A percentile compares a stretch with the other conserved stretches of the same genome.
Conservation (phyloP, 2,329 filamentous ascomycete genomes). For the Beauveria rudraprayagi region DNA sequence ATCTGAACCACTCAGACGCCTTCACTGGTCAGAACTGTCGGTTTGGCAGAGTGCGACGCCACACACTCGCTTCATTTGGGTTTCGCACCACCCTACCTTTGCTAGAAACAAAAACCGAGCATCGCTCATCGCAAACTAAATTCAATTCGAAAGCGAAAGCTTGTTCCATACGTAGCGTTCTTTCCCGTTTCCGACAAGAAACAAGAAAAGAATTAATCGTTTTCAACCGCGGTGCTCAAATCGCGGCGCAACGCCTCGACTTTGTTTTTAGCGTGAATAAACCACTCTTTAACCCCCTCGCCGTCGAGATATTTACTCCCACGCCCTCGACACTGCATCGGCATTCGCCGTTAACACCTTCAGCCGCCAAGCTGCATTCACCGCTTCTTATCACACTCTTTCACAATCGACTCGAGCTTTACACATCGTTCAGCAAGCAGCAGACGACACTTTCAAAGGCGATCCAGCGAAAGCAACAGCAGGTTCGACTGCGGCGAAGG, state of each 20-base stretch:
- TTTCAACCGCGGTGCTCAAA: not conserved
- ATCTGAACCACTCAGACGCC: constrained; percentile 44
- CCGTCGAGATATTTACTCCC: not conserved
- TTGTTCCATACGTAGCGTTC: constrained; percentile 3
- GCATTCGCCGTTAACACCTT: constrained; percentile 1
- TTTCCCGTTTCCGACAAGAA: not conserved
- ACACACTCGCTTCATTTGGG: constrained; percentile 13
- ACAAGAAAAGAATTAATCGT: constrained; percentile 1
- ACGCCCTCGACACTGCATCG: not conserved
- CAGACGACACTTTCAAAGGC: constrained; percentile 14
- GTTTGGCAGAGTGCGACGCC: constrained; percentile 21
- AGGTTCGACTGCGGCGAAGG: constrained; percentile 26
- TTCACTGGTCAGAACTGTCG: constrained; percentile 49
- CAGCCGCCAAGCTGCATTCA: constrained; percentile 61
- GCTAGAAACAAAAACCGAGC: not conserved
- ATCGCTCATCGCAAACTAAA: not conserved
- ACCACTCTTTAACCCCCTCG: not conserved
- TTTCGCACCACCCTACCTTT: not conserved
- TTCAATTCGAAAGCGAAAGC: not conserved
- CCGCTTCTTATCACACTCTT: constrained; percentile 57
- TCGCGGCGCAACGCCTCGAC: not conserved
- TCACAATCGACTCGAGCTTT: constrained; percentile 33
- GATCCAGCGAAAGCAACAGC: constrained; percentile 25
- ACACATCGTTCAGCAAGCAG: constrained; percentile 15
- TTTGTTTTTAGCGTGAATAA: constrained; percentile 6